Percentiles rank a stretch among this genome's conserved stretches.
phyloP scores from a whole-genome alignment of 164 flowering plant species.

The Vitis amurensis region DNA sequence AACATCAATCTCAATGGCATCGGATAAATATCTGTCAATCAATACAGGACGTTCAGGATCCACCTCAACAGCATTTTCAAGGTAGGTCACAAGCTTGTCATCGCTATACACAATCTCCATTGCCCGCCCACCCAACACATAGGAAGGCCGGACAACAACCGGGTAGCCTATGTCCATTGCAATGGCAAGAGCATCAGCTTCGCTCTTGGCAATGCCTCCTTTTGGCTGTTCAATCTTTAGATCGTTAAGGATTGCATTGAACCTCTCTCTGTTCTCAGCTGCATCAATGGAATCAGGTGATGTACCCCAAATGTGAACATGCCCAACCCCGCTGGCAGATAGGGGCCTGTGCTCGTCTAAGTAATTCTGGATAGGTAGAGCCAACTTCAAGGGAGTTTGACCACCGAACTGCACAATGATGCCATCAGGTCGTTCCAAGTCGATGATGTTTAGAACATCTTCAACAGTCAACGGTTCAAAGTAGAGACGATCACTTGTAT shows the following conservation, averaged over 20 bases:
- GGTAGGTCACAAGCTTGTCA: constrained; percentile 67
- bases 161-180: constrained; percentile 79
- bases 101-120: constrained; percentile 92
- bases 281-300: constrained; percentile 93
- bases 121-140: constrained; percentile 90
- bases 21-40: constrained; percentile 75
- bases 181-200: constrained; percentile 72
- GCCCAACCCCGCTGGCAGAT: constrained; percentile 62
- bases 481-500: constrained; percentile 94
- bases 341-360: constrained; percentile 58
- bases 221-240: constrained; percentile 75
- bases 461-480: constrained; percentile 96
- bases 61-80: constrained; percentile 78
- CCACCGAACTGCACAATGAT: constrained; percentile 94
- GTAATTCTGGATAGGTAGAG: constrained; percentile 77
- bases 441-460: constrained; percentile 81
- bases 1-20: constrained; percentile 90
- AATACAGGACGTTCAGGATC: constrained; percentile 85
- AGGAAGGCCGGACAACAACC: constrained; percentile 87
- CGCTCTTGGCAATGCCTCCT: constrained; percentile 89
- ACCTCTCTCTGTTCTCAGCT: constrained; percentile 86
- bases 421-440: constrained; percentile 88
- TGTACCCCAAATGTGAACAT: constrained; percentile 83
- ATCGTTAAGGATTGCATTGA: constrained; percentile 72
- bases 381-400: constrained; percentile 81